Evolutionary conservation across 2,329 filamentous ascomycete species (phyloP).

Genomic region (Fusarium sp.): DNA sequence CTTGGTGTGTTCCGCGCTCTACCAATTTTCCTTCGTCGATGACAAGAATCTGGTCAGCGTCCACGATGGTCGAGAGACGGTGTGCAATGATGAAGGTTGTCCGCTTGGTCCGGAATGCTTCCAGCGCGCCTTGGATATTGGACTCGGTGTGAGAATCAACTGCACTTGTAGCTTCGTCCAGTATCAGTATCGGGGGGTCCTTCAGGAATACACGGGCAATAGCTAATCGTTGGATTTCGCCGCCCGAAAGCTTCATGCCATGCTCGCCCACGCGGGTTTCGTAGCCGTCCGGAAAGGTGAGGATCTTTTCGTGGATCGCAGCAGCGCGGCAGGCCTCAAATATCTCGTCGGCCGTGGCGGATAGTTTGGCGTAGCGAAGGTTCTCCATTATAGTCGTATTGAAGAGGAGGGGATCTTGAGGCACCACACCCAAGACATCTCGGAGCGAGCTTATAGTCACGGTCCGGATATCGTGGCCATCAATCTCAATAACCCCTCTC

Average conservation of each 20-base stretch:
- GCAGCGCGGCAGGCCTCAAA: constrained; percentile 69
- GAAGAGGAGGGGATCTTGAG: constrained; percentile 72
- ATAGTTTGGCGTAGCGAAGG: constrained; percentile 69
- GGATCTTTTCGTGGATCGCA: constrained; percentile 72
- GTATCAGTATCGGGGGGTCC: constrained; percentile 68
- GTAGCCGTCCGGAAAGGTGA: constrained; percentile 64
- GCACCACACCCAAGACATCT: constrained; percentile 69
- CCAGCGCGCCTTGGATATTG: constrained; percentile 58
- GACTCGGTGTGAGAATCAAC: constrained; percentile 57
- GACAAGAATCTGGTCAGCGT: constrained; percentile 63
- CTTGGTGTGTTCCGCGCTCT: constrained; percentile 60
- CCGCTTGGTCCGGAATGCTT: constrained; percentile 55
- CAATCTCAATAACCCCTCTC: constrained; percentile 64
- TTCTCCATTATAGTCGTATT: constrained; percentile 73
- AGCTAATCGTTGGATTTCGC: constrained; percentile 66
- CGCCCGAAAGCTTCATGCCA: constrained; percentile 66
- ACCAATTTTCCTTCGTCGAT: constrained; percentile 61
- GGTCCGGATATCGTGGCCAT: constrained; percentile 68
- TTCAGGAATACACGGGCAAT: constrained; percentile 66
- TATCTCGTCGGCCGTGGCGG: constrained; percentile 69
- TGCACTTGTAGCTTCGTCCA: constrained; percentile 74
- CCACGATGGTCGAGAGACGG: constrained; percentile 53
- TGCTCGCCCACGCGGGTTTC: constrained; percentile 65
- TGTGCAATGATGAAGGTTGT: constrained; percentile 65
- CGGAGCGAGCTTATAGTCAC: constrained; percentile 68